Conservation (phyloP, 352 stramenopile genomes). For the Pythium inflatum region DNA sequence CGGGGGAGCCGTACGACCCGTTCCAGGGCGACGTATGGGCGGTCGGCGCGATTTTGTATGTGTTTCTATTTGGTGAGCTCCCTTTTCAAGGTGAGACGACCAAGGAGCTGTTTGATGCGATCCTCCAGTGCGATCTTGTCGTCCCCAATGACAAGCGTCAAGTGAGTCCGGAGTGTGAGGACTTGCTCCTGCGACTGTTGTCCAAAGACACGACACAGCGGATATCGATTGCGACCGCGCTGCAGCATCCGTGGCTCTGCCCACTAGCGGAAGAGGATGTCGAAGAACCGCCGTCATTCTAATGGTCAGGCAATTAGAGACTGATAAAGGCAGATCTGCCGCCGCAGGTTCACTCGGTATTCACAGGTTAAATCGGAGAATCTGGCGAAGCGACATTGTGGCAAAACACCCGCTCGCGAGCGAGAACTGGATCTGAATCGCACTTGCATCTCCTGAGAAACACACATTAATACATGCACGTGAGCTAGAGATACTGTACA, state of each 20-base stretch:
- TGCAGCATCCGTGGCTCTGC: constrained; percentile 66
- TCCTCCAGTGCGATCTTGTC: constrained; percentile 47
- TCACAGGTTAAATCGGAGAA: constrained; percentile 63
- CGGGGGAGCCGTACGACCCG: constrained; percentile 79
- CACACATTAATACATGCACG: not conserved
- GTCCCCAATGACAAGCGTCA: constrained; percentile 31
- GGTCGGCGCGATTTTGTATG: constrained; percentile 81
- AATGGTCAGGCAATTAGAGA: constrained; percentile 9
- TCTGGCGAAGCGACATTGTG: constrained; percentile 79
- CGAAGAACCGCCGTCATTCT: constrained; percentile 74
- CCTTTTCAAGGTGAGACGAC: constrained; percentile 78
- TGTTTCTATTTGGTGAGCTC: constrained; percentile 83
- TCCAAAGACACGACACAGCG: constrained; percentile 52
- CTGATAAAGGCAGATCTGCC: not conserved
- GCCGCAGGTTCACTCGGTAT: too few relatives aligned
- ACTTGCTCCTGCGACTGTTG: constrained; percentile 62
- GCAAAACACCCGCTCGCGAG: constrained; percentile 72
- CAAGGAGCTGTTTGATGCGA: constrained; percentile 84
- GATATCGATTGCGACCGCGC: constrained; percentile 55
- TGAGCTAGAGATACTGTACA: too few relatives aligned
- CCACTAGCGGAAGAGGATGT: constrained; percentile 46
- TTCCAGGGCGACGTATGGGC: constrained; percentile 88
- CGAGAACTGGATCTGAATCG: constrained; percentile 52
- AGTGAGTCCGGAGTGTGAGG: constrained; percentile 38
- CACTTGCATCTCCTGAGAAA: constrained; percentile 8